phyloP scores from a whole-genome alignment of 1,139 yeast species.

The Lodderomyces elongisporus region DNA sequence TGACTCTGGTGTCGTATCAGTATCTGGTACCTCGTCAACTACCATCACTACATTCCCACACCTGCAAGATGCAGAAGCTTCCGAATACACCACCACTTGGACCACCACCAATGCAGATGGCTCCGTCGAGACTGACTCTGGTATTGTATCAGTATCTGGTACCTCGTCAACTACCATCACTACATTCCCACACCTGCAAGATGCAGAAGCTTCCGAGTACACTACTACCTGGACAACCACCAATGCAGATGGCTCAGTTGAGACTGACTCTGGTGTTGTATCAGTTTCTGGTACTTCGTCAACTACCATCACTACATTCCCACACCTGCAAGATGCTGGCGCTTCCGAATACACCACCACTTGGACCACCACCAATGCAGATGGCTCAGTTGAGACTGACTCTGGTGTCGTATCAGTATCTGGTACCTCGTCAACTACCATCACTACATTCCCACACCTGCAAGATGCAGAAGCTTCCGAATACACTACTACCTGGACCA shows the following conservation, averaged over 20 bases:
- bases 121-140: slow-evolving; percentile 6
- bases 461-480: slow-evolving; percentile 8
- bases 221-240: slow-evolving; percentile 18
- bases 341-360: slow-evolving; percentile 18
- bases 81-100: slow-evolving; percentile 9
- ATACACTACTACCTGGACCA: slow-evolving; percentile 9
- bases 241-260: slow-evolving; percentile 13
- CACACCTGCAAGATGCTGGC: neutral
- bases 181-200: neutral
- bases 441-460: slow-evolving; percentile 3
- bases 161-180: slow-evolving; percentile 3
- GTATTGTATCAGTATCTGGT: slow-evolving; percentile 7
- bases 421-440: slow-evolving; percentile 6
- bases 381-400: slow-evolving; percentile 17
- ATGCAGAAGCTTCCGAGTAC: slow-evolving; percentile 9
- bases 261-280: slow-evolving; percentile 15
- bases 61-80: slow-evolving; percentile 13
- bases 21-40: slow-evolving; percentile 3
- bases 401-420: slow-evolving; percentile 13
- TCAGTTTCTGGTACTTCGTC: slow-evolving; percentile 4
- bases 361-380: slow-evolving; percentile 15
- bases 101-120: slow-evolving; percentile 19
- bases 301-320: slow-evolving; percentile 5
- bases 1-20: slow-evolving; percentile 6
- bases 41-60: slow-evolving; percentile 5